phyloP scores from a whole-genome alignment of 352 stramenopile genomes.

The Peronospora farinosa region DNA sequence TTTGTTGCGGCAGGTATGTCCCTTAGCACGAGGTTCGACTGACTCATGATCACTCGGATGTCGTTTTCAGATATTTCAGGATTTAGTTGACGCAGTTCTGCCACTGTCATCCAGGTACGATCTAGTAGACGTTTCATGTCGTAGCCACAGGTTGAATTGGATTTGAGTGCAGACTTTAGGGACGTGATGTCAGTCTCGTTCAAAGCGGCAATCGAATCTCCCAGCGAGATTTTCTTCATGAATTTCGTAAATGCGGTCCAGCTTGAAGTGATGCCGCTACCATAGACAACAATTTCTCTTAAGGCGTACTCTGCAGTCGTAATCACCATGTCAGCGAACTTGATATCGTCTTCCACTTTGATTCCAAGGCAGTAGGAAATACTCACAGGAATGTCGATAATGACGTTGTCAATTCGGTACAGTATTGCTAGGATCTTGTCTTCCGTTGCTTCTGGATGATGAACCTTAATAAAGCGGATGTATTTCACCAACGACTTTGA shows the following conservation, averaged over 20 bases:
- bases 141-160: constrained; percentile 28
- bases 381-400: constrained; percentile 40
- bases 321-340: constrained; percentile 29
- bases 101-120: constrained; percentile 32
- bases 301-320: constrained; percentile 30
- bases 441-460: constrained; percentile 23
- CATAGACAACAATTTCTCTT: constrained; percentile 30
- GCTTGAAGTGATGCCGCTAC: constrained; percentile 26
- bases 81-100: constrained; percentile 19
- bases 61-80: constrained; percentile 26
- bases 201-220: constrained; percentile 13
- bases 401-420: constrained; percentile 38
- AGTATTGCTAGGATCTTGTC: constrained; percentile 36
- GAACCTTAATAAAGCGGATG: constrained; percentile 28
- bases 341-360: constrained; percentile 25
- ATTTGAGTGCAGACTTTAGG: constrained; percentile 24
- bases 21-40: constrained; percentile 42
- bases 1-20: constrained; percentile 44
- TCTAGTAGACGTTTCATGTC: constrained; percentile 31
- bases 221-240: constrained; percentile 29
- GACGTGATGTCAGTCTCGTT: constrained; percentile 18
- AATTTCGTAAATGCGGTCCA: constrained; percentile 27
- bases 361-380: constrained; percentile 38
- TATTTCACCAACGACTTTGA: constrained; percentile 32
- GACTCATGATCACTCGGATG: constrained; percentile 30